phyloP scores from a whole-genome alignment of 2,329 filamentous ascomycete species.

The Colletotrichum sojae region DNA sequence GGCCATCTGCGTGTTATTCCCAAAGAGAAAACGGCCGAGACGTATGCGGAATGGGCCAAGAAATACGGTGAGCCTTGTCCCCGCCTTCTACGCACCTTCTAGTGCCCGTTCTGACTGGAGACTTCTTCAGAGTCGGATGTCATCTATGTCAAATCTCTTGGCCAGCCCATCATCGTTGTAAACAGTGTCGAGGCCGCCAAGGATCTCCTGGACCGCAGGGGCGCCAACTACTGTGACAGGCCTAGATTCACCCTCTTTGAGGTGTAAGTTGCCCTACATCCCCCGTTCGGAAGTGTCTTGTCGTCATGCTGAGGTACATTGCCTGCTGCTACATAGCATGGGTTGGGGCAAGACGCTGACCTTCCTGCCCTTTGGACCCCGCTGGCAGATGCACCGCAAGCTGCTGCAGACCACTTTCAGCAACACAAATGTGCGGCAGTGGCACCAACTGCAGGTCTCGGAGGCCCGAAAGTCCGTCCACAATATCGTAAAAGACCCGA shows the following conservation, averaged over 20 bases:
- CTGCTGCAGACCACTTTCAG: slow-evolving; percentile 61
- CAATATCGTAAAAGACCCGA: slow-evolving; percentile 41
- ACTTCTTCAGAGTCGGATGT: slow-evolving; percentile 46
- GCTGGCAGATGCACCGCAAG: slow-evolving; percentile 59
- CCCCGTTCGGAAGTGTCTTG: background rate
- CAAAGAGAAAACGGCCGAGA: slow-evolving; percentile 37
- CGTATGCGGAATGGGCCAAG: slow-evolving; percentile 41
- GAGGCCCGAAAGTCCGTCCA: slow-evolving; percentile 48
- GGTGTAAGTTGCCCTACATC: slow-evolving; percentile 41
- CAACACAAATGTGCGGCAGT: slow-evolving; percentile 52
- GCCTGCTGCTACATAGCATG: slow-evolving; percentile 47
- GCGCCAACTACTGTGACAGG: slow-evolving; percentile 60
- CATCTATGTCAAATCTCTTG: slow-evolving; percentile 49
- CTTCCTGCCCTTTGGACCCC: slow-evolving; percentile 59
- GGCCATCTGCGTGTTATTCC: slow-evolving; percentile 56
- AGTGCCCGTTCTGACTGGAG: slow-evolving; percentile 1
- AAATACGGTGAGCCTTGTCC: slow-evolving; percentile 68
- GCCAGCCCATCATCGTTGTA: slow-evolving; percentile 56
- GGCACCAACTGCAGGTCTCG: slow-evolving; percentile 51
- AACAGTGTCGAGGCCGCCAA: slow-evolving; percentile 58
- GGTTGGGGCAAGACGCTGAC: slow-evolving; percentile 63
- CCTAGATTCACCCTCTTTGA: slow-evolving; percentile 61
- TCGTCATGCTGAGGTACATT: slow-evolving; percentile 24
- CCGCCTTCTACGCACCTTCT: background rate
- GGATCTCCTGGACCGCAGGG: slow-evolving; percentile 61